Base-by-base conservation (phyloP, 805 yeast genomes). In the Metschnikowia noctiluminum region DNA sequence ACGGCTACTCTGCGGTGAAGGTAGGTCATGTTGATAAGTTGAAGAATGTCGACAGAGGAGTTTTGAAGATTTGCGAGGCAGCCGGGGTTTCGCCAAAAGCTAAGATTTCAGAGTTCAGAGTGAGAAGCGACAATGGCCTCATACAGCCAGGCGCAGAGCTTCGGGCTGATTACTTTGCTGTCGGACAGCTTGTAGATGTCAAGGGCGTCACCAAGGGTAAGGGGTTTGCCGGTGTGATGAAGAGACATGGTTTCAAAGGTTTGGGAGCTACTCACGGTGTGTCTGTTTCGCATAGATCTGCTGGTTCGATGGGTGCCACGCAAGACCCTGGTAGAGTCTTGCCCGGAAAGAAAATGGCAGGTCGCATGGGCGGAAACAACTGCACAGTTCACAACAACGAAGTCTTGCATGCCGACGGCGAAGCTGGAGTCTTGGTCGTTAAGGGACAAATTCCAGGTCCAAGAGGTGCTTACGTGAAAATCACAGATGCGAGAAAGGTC, bases 321-420 rank as follows among this genome's bases (percentile, higher is more conserved):
- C 96, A 94, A 57, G 86, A 89, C 53, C 99, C 99, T 12, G 97
- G 96, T 62, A 87, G 99, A 74, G 89, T 90, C 45, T 74, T 90
- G 53, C 98, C 97, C 13, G 98, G 97, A 26, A 91, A 89, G 73
- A 92, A 90, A 71, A 92, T 94, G 99, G 96, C 98, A 35, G 99
- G 99, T 56, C 87, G 88, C 68, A 85, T 91, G 94, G 99, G 99
- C 57, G 84, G 81, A 53, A 76, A 79, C 47, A 76, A 74, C 58
- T 79, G 80, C 52, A 92, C 98, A 3, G 79, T 82, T 27, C 87
- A 83, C 65, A 91, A 89, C 65, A 76, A 83, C 27, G 77, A 84
- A 63, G 84, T 94, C 21, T 73, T 94, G 62, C 87, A 86, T 63
- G 85, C 85, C 10, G 91, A 88, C 64, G 89, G 85, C 40, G 90